Conservation (phyloP, 1,284 basidiomycete genomes). For the Microbotryum scabiosae region DNA sequence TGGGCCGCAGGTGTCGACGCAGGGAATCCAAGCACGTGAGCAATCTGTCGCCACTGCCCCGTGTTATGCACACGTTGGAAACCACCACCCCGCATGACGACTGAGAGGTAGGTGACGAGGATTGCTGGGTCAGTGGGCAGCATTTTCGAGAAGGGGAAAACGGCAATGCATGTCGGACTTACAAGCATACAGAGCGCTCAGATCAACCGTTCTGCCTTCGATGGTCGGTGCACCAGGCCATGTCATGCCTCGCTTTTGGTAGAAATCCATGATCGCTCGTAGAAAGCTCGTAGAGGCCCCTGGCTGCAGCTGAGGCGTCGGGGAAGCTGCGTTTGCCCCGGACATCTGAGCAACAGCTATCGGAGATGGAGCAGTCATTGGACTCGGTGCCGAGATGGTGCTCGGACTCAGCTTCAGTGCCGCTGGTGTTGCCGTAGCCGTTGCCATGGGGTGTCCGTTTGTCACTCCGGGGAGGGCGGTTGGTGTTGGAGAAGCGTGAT, state of each 20-base stretch:
- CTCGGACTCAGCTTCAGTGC: neutral
- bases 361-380: neutral
- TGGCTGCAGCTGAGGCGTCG: neutral
- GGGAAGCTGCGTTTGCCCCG: neutral
- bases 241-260: conserved; percentile 3
- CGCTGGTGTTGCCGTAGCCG: neutral
- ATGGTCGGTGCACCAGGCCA: conserved; percentile 9
- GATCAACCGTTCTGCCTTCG: conserved; percentile 17
- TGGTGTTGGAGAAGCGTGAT: too few relatives aligned
- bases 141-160: neutral
- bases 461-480: too few relatives aligned
- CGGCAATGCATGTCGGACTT: neutral
- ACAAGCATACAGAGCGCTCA: conserved; percentile 18
- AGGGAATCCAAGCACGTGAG: conserved; percentile 6
- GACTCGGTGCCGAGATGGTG: neutral
- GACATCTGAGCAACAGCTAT: neutral
- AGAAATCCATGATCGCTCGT: conserved; percentile 19
- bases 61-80: neutral
- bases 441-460: too few relatives aligned
- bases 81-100: conserved; percentile 6
- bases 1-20: conserved; percentile 1
- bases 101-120: neutral
- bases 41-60: conserved; percentile 3
- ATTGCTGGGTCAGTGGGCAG: neutral
- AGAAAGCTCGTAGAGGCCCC: conserved; percentile 6